Evolutionary conservation across 305 asterid species (phyloP).

Genomic region (Rubia peregrina): DNA sequence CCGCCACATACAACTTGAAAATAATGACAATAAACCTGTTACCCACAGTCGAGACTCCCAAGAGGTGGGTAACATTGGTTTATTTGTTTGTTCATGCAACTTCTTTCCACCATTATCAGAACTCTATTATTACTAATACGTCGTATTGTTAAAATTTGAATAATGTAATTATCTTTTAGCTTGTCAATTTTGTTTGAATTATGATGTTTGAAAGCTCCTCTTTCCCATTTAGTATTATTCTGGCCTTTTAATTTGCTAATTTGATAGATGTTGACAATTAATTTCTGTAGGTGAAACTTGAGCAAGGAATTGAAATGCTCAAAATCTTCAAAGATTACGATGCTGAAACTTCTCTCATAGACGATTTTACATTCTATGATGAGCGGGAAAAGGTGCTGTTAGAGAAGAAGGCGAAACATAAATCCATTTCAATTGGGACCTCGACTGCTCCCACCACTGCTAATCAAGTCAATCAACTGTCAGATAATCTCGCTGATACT

Average conservation of each 20-base stretch:
- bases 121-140: neutral
- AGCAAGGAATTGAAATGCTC: slow-evolving; percentile 85
- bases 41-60: slow-evolving; percentile 99
- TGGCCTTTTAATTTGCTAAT: neutral
- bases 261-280: neutral
- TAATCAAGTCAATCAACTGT: slow-evolving; percentile 70
- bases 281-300: slow-evolving; percentile 70
- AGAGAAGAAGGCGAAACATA: slow-evolving; percentile 82
- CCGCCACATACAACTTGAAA: slow-evolving; percentile 86
- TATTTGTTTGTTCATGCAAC: neutral
- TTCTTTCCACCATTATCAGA: neutral
- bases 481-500: slow-evolving; percentile 60
- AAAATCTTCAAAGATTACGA: slow-evolving; percentile 79
- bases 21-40: slow-evolving; percentile 98
- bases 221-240: neutral
- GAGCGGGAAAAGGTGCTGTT: slow-evolving; percentile 74
- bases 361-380: slow-evolving; percentile 83
- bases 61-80: slow-evolving; percentile 46
- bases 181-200: neutral
- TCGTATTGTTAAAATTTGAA: neutral
- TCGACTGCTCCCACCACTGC: slow-evolving; percentile 33
- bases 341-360: slow-evolving; percentile 79
- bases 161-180: neutral
- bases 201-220: too few species aligned
- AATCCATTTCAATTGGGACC: slow-evolving; percentile 38